Evolutionary conservation across 148 eudicot species (phyloP).

Genomic region (Rhododendron kiyosumense): DNA sequence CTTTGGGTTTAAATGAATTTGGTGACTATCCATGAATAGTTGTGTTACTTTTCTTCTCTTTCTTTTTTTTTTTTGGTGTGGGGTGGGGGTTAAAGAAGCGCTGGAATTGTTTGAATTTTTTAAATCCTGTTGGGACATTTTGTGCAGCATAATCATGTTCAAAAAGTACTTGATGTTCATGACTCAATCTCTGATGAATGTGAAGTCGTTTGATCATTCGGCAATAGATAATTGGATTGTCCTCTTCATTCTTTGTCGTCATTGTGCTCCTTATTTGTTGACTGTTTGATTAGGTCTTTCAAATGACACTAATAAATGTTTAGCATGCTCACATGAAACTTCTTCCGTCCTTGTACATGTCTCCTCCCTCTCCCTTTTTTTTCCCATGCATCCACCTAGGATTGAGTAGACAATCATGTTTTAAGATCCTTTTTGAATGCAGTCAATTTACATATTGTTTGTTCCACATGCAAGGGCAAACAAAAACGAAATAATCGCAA

Average conservation of each 20-base stretch:
- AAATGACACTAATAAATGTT: background rate
- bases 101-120: too few relatives aligned
- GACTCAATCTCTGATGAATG: background rate
- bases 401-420: background rate
- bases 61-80: background rate
- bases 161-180: background rate
- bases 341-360: background rate
- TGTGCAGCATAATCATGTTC: too few relatives aligned
- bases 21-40: background rate
- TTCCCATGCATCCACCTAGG: background rate
- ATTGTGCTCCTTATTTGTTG: background rate
- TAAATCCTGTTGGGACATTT: too few relatives aligned
- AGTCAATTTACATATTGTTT: background rate
- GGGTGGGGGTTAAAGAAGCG: too few relatives aligned
- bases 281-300: background rate
- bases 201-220: too few relatives aligned
- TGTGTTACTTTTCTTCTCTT: background rate
- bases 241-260: background rate
- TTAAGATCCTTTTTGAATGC: background rate
- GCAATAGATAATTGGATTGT: background rate
- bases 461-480: constrained; percentile 48
- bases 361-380: background rate
- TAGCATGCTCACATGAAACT: background rate
- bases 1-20: background rate
- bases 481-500: constrained; percentile 79